phyloP scores from a whole-genome alignment of 176 grass and related monocot genomes.

The Paspalum notatum region DNA sequence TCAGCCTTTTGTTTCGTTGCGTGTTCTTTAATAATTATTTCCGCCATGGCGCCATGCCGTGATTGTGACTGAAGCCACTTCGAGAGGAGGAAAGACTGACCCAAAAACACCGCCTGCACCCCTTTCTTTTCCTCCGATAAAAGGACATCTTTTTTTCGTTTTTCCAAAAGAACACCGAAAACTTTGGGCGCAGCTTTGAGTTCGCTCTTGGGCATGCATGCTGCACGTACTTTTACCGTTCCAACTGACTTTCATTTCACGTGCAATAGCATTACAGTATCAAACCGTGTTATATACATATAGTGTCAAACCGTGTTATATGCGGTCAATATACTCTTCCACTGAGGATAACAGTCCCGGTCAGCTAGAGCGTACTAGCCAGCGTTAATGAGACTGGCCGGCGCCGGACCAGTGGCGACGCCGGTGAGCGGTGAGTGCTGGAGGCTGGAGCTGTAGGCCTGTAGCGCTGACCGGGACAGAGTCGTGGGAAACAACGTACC shows the following conservation, averaged over 20 bases:
- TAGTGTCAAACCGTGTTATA: too few species aligned
- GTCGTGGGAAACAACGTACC: neutral
- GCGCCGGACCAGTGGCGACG: too few species aligned
- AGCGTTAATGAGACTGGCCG: too few species aligned
- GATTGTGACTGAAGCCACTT: constrained; percentile 18
- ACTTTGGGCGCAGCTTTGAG: neutral
- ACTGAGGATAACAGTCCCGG: too few species aligned
- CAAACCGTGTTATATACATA: too few species aligned
- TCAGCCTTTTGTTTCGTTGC: constrained; percentile 41
- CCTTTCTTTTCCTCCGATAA: constrained; percentile 18
- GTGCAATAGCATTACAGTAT: too few species aligned
- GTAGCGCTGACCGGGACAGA: neutral
- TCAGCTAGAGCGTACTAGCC: too few species aligned
- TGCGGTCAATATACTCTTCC: too few species aligned
- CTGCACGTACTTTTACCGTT: neutral
- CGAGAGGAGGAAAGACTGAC: neutral
- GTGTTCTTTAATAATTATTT: constrained; percentile 26
- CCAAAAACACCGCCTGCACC: neutral
- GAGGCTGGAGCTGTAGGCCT: too few species aligned
- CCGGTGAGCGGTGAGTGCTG: neutral
- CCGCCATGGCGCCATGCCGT: constrained; percentile 31
- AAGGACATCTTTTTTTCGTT: neutral
- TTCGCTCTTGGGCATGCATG: neutral
- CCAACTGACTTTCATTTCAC: too few species aligned
- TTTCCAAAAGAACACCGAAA: neutral